Conservation (phyloP, 768 basidiomycete species). For the Leucocoprinus birnbaumii region DNA sequence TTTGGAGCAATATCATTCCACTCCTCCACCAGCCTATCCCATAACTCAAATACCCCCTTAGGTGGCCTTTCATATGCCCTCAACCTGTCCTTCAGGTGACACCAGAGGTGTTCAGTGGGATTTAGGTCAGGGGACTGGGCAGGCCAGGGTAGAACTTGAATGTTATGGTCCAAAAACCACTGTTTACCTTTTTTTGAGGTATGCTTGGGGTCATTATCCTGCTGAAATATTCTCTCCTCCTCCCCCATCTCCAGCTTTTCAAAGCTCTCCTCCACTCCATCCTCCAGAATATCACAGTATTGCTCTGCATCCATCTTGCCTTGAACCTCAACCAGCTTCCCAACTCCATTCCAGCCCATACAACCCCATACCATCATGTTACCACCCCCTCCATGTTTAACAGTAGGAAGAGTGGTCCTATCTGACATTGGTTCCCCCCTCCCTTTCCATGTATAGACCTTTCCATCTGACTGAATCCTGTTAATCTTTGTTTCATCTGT, state of each 20-base stretch:
- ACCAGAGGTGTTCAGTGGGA: constrained; percentile 31
- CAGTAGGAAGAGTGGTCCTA: constrained; percentile 14
- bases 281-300: constrained; percentile 20
- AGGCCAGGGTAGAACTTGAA: constrained; percentile 26
- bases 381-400: constrained; percentile 23
- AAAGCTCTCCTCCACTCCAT: constrained; percentile 15
- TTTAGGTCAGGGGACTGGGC: constrained; percentile 30
- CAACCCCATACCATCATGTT: constrained; percentile 25
- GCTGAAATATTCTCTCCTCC: constrained; percentile 18
- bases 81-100: constrained; percentile 11
- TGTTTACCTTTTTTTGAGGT: constrained; percentile 22
- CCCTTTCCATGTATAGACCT: constrained; percentile 14
- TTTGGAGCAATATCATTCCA: no score
- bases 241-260: constrained; percentile 5
- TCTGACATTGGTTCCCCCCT: constrained; percentile 18
- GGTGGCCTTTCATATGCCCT: neutral
- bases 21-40: no score
- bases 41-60: no score
- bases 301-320: constrained; percentile 21
- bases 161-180: constrained; percentile 15
- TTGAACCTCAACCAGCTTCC: constrained; percentile 15
- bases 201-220: constrained; percentile 27
- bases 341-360: constrained; percentile 21
- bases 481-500: constrained; percentile 14
- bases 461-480: constrained; percentile 12